A percentile compares a stretch with the other conserved stretches of the same genome.
These are phyloP conservation scores for Hemileccinum rubropunctum DNA, from an alignment of 768 basidiomycete species.

Conservation along the genomic window DNA sequence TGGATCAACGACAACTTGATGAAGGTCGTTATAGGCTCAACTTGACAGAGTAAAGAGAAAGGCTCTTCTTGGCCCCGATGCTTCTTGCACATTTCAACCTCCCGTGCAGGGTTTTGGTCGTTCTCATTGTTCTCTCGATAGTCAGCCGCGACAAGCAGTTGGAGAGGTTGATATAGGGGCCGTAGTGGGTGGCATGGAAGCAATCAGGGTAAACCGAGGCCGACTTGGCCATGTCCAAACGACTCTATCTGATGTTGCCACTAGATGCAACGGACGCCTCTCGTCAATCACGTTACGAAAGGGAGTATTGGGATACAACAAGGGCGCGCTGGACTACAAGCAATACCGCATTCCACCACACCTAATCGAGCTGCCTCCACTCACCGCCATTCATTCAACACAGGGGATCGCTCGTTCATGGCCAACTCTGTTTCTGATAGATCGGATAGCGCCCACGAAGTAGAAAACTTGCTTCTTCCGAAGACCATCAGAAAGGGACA, in stretches of 20 bases:
- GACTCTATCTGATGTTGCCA: slow-evolving; percentile 5
- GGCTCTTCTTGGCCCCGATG: slow-evolving; percentile 56
- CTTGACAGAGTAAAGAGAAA: slow-evolving; percentile 84
- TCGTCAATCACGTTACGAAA: slow-evolving; percentile 47
- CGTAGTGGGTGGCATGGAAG: slow-evolving; percentile 65
- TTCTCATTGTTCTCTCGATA: slow-evolving; percentile 18
- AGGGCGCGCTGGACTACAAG: slow-evolving; percentile 30
- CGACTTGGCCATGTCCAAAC: background rate
- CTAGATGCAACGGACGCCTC: slow-evolving; percentile 70
- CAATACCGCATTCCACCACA: slow-evolving; percentile 20
- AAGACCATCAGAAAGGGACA: slow-evolving; percentile 19
- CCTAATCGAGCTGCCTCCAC: slow-evolving; percentile 22
- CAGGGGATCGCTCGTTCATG: slow-evolving; percentile 41
- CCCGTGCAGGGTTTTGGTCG: slow-evolving; percentile 15
- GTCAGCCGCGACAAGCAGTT: slow-evolving; percentile 14
- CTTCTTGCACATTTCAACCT: slow-evolving; percentile 15
- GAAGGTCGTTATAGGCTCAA: slow-evolving; percentile 47
- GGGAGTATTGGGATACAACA: slow-evolving; percentile 33
- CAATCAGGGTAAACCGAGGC: slow-evolving; percentile 45
- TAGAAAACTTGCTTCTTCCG: slow-evolving; percentile 59
- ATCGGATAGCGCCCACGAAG: slow-evolving; percentile 68
- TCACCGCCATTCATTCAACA: slow-evolving; percentile 44
- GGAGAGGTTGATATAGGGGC: slow-evolving; percentile 46
- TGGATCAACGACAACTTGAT: background rate
- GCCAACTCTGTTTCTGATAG: slow-evolving; percentile 50